Base-by-base conservation (phyloP, 2,329 filamentous ascomycete genomes). In the Exophiala bonariae region DNA sequence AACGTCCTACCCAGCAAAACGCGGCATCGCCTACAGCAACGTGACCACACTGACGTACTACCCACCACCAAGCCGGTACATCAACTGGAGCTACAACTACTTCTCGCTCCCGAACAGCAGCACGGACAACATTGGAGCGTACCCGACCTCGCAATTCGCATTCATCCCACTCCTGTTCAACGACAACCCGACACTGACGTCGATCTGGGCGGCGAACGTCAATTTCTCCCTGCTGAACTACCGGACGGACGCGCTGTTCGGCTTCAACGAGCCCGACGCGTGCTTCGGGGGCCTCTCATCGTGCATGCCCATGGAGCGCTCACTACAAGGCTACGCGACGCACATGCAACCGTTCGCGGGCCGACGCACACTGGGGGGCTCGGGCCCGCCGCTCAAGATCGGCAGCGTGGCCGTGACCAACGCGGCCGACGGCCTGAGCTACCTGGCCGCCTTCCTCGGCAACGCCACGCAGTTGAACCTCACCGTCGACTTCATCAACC, bases 131-230 rank as follows among this genome's bases (percentile, higher is more conserved):
- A 69, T 70, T 31, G 43, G 68, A 2, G 44, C 76, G 8, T 62
- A 68, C 6, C 65, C 66, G 5, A 42, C 47, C 1, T 54, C 58
- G 19, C 42, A 45, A 13, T 59, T 67, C 51, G 66, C 72, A 38
- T 74, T 63, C 56, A 64, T 72, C 17, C 71, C 71, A 22, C 71
- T 81, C 68, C 78, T 87, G 38, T 87, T 80, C 83, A 76, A 79
- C 43, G 64, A 74, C 44, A 56, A 57, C 18, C 34, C 55, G 13
- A 64, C 65, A 44, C 62, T 66, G 58, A 66, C 70, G 50, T 55
- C 49, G 31, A 57, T 54, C 43, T 74, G 70, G 70, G 26, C 55
- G 17, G 40, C 58, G 5, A 62, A 63, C 50, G 81, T 76, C 36
- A 61, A 68, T 48, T 51, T 61, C 34, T 61, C 57, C 11, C 61